Base-by-base conservation (phyloP, 179 eudicot genomes). In the Heliamphora pulchella region DNA sequence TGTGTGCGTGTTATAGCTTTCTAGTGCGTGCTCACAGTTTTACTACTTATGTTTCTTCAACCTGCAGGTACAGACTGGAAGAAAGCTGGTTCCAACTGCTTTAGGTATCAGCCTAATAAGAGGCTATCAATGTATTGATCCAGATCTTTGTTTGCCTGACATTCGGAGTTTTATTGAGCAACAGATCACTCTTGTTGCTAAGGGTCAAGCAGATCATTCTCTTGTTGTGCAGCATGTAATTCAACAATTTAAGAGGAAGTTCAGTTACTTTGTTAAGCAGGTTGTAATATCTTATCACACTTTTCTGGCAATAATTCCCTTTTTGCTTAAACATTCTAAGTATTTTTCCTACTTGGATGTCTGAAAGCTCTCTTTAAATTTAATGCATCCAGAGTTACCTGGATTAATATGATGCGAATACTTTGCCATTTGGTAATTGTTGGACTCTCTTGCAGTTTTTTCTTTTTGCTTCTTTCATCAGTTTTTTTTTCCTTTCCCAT, bases 161-260 rank as follows among this genome's bases (percentile, higher is more conserved):
- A 95, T 95, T 62, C 91, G 98, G 68, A 87, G 98, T 86, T 95
- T 95, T 83, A 95, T 95, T 50, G 98, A 95, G 86, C 97, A 95
- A 66, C 98, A 93, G 85, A 95, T 95, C 82, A 87, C 92, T 62
- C 95, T 93, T 79, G 87, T 95, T 76, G 91, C 93, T 58, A 93
- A 91, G 89, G 98, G 98, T 81, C 92, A 95, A 87, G 95, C 94
- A 76, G 93, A 95, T 86, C 97, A 93, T 90, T 83, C 87, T 48
- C 90, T 88, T 78, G 92, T 95, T 83, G 95, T 93, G 88, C 89
- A 88, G 79, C 97, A 95, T 86, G 97, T 91, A 71, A 75, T 93
- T 67, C 90, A 91, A 68, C 98, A 95, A 86, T 95, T 95, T 80
- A 89, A 85, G 86, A 89, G 91, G 86, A 95, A 95, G 85, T 95